Evolutionary conservation across 2,329 filamentous ascomycete genomes (phyloP).

Genomic region (Stachybotrys echinatus): DNA sequence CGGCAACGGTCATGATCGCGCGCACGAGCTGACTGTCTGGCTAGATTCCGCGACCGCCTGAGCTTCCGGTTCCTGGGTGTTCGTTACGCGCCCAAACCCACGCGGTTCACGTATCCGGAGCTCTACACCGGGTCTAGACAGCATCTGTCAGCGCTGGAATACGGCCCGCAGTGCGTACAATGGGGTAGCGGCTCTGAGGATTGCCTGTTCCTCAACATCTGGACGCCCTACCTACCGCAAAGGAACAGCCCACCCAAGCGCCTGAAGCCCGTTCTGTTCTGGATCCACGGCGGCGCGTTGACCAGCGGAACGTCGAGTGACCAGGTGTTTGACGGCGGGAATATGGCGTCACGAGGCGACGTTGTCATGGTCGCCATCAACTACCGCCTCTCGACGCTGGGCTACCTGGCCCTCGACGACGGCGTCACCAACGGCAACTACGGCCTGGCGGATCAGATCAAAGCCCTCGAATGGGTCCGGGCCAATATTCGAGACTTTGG

Average conservation of each 20-base stretch:
- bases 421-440: conserved; percentile 2
- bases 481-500: conserved; percentile 1
- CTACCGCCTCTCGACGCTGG: background rate
- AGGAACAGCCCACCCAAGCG: background rate
- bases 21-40: too few relatives aligned
- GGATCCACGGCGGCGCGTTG: background rate
- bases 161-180: background rate
- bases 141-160: background rate
- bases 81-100: background rate
- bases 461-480: background rate
- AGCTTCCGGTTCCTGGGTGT: conserved; percentile 1
- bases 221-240: conserved; percentile 1
- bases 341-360: conserved; percentile 1
- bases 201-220: conserved; percentile 2
- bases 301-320: background rate
- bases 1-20: too few relatives aligned
- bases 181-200: conserved; percentile 1
- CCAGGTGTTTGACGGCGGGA: conserved; percentile 1
- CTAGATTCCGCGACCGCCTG: conserved; percentile 2
- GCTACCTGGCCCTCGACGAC: conserved; percentile 1
- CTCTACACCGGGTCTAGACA: background rate
- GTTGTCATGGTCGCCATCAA: conserved; percentile 1
- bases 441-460: conserved; percentile 1
- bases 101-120: background rate
- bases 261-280: conserved; percentile 1